Evolutionary conservation across 306 rosid genomes (phyloP).

Genomic region (Rosa chinensis): DNA sequence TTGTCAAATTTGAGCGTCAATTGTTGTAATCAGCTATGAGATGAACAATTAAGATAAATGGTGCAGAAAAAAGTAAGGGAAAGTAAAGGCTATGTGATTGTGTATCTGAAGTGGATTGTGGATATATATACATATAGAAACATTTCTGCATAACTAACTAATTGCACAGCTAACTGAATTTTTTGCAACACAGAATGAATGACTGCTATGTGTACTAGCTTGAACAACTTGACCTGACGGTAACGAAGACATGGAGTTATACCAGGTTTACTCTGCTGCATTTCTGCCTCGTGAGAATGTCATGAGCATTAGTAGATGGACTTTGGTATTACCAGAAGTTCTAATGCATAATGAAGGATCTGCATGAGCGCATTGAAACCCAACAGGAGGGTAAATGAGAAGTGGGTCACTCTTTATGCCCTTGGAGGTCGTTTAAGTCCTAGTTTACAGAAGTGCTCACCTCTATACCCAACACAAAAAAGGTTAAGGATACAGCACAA

Average conservation of each 20-base stretch:
- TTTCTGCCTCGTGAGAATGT: not conserved
- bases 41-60: too few relatives aligned
- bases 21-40: too few relatives aligned
- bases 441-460: too few relatives aligned
- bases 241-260: not conserved
- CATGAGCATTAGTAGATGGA: not conserved
- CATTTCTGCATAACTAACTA: too few relatives aligned
- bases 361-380: not conserved
- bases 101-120: too few relatives aligned
- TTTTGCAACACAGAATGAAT: not conserved
- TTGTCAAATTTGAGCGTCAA: too few relatives aligned
- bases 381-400: not conserved
- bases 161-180: not conserved
- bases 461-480: too few relatives aligned
- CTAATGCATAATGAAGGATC: not conserved
- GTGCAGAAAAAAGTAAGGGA: too few relatives aligned
- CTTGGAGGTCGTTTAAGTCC: too few relatives aligned
- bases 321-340: not conserved
- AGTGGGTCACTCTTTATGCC: not conserved
- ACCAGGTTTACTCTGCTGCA: not conserved
- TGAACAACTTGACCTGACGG: not conserved
- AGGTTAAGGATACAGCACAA: too few relatives aligned
- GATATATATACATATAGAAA: too few relatives aligned
- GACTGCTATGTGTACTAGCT: not conserved
- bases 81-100: too few relatives aligned